A percentile compares a stretch with the other conserved stretches of the same genome.
Conservation (phyloP, 305 asterid species). For the Nicotiana rustica region DNA sequence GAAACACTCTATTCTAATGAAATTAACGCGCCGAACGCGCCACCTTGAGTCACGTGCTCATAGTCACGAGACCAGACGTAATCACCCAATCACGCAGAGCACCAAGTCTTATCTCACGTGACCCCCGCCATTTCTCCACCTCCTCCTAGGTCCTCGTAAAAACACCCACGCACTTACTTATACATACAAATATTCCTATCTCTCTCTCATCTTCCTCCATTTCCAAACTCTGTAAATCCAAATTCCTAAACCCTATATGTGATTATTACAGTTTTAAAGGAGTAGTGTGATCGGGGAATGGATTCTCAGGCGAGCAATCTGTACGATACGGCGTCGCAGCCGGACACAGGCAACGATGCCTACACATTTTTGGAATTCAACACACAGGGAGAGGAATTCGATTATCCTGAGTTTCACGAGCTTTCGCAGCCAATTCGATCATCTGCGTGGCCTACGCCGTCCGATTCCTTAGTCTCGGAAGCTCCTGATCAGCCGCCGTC, state of each 20-base stretch:
- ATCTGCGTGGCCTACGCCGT: slow-evolving; percentile 82
- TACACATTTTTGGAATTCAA: slow-evolving; percentile 92
- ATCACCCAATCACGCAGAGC: neutral
- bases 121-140: neutral
- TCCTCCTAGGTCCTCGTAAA: neutral
- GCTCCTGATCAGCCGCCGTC: slow-evolving; percentile 37
- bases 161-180: neutral
- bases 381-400: slow-evolving; percentile 82
- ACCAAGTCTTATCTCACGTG: slow-evolving; percentile 4
- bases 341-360: slow-evolving; percentile 91
- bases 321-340: slow-evolving; percentile 97
- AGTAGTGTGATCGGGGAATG: slow-evolving; percentile 44
- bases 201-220: neutral
- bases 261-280: neutral
- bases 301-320: slow-evolving; percentile 81
- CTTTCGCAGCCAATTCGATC: slow-evolving; percentile 94
- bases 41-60: neutral
- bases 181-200: too few relatives aligned
- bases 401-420: slow-evolving; percentile 88
- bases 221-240: neutral
- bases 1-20: neutral
- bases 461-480: slow-evolving; percentile 60
- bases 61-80: neutral
- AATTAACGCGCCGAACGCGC: neutral
- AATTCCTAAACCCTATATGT: slow-evolving; percentile 36